Evolutionary conservation across 176 grass and related monocot species (phyloP), one percentile per base, ranked within the genome.

Genomic region (Stipa capillata): DNA sequence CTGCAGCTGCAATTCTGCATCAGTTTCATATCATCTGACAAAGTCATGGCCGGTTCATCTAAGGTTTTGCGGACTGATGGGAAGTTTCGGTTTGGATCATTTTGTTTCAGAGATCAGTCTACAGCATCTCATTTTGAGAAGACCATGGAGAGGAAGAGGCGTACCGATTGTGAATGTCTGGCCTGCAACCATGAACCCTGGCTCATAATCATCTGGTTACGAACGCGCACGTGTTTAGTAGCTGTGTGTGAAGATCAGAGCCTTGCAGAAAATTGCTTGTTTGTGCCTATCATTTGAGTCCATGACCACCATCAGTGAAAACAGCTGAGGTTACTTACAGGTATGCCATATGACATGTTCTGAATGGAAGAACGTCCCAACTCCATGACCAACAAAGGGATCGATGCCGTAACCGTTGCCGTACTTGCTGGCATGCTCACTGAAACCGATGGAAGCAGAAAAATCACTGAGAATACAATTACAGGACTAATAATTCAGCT

Each of bases 151-250:
- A n/a, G n/a, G 8, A 59, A 63, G 31, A 13, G 37, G 71, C 20
- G n/a, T 86, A 98, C 92, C 92, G 8, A 94, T 89, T 66, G 92
- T 98, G 83, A 98, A 98, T 60, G 96, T 98, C 89, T 98, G 92
- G 51, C 85, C 89, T 84, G 89, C 90, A 8, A 94, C 90, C 96
- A 98, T 98, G 63, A 77, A 71, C 1, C 96, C 96, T 5, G 87
- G 83, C 52, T 76, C 87, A 34, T 93, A 64, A 76, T 98, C 89
- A 61, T 85, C 95, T 98, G 69, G 31, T 62, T 7, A 58, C 7
- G 14, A 83, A 69, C 44, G 16, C 2, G 16, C 1, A 13, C 10
- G 2, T 75, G 16, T 28, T 76, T 20, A 36, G 14, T 65, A 13
- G 43, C 13, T 18, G 56, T 34, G 15, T 79, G 29, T 31, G 67